Evolutionary conservation across 371 early-diverging fungal genomes (phyloP).

Genomic region (Mucor lusitanicus): DNA sequence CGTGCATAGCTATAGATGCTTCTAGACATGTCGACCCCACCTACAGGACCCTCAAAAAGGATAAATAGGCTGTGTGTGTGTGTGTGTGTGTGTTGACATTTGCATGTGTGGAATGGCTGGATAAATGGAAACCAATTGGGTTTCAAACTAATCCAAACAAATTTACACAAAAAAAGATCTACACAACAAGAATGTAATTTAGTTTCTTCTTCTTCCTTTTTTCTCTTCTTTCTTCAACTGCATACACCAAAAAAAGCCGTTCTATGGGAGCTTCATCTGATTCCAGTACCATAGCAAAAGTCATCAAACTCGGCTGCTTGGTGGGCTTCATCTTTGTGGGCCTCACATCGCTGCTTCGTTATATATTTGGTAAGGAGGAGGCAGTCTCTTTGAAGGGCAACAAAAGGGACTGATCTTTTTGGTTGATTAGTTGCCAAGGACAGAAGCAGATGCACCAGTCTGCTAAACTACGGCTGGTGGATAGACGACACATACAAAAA

Average conservation of each 20-base stretch:
- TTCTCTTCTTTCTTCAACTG: neutral
- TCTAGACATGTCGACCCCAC: no score
- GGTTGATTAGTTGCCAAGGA: conserved; percentile 38
- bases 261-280: conserved; percentile 1
- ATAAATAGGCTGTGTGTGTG: neutral
- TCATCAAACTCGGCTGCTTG: neutral
- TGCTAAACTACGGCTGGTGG: conserved; percentile 58
- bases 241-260: neutral
- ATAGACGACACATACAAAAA: conserved; percentile 32
- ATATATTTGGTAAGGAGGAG: neutral
- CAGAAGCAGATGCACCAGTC: conserved; percentile 42
- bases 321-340: neutral
- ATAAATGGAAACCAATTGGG: neutral
- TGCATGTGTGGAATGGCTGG: neutral
- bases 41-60: neutral
- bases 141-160: neutral
- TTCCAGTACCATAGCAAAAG: neutral
- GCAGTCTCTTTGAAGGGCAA: no score
- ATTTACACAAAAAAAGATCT: neutral
- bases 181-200: neutral
- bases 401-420: neutral
- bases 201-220: neutral
- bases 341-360: neutral
- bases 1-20: no score
- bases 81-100: neutral